Conservation (phyloP, 768 basidiomycete species). For the Kwoniella newhampshirensis region DNA sequence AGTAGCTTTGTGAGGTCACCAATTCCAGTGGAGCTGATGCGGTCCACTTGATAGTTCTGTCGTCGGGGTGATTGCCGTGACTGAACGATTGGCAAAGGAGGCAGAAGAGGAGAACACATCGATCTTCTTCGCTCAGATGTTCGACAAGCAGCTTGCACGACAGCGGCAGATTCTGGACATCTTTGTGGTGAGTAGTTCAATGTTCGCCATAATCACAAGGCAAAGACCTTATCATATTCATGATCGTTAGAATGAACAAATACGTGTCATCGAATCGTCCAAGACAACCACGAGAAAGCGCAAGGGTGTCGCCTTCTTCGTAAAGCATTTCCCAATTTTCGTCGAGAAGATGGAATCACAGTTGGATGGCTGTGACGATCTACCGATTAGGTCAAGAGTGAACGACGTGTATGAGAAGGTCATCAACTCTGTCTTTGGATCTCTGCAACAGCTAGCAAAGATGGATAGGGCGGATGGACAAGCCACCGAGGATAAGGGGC, state of each 20-base stretch:
- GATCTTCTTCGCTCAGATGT: conserved; percentile 64
- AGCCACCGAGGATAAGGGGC: conserved; percentile 80
- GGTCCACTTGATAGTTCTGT: conserved; percentile 63
- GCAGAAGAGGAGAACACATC: conserved; percentile 76
- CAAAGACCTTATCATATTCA: neutral
- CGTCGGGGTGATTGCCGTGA: conserved; percentile 72
- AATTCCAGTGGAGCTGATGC: no score
- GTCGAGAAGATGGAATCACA: conserved; percentile 80
- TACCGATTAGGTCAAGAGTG: conserved; percentile 74
- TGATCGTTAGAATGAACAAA: conserved; percentile 72
- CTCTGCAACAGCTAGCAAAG: conserved; percentile 92
- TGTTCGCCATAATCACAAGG: neutral
- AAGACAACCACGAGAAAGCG: conserved; percentile 90
- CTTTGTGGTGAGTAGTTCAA: conserved; percentile 53
- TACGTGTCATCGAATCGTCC: conserved; percentile 82
- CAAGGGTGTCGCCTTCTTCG: conserved; percentile 84
- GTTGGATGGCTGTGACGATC: conserved; percentile 62
- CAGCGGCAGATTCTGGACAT: conserved; percentile 74
- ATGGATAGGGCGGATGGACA: conserved; percentile 70
- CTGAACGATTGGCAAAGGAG: conserved; percentile 74
- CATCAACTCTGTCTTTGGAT: conserved; percentile 86
- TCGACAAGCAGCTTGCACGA: conserved; percentile 80
- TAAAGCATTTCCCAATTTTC: conserved; percentile 89
- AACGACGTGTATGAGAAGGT: conserved; percentile 84
- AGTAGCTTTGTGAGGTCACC: conserved; percentile 48